Conservation (phyloP, 257 asterid species). For the Jacaranda mimosifolia region DNA sequence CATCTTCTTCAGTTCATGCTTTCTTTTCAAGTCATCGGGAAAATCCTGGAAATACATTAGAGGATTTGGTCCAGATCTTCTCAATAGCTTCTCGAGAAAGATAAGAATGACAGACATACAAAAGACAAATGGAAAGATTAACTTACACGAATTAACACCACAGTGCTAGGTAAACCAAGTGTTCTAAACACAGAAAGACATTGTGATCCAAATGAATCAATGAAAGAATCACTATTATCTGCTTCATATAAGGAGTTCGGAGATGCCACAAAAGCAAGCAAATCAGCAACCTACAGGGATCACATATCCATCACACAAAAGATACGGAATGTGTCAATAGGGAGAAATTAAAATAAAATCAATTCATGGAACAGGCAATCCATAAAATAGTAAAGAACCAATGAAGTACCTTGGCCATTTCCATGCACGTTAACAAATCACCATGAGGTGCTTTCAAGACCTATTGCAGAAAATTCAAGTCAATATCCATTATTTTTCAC, state of each 20-base stretch:
- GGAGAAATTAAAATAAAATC: not conserved
- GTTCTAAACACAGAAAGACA: slow-evolving; percentile 91
- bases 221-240: slow-evolving; percentile 48
- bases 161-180: slow-evolving; percentile 94
- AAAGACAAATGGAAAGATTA: slow-evolving; percentile 25
- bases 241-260: slow-evolving; percentile 59
- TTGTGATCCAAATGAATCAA: slow-evolving; percentile 92
- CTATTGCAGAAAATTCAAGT: slow-evolving; percentile 49
- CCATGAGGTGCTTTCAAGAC: slow-evolving; percentile 93
- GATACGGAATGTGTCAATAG: slow-evolving; percentile 1
- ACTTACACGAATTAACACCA: slow-evolving; percentile 88
- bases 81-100: slow-evolving; percentile 16
- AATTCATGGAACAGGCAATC: slow-evolving; percentile 2
- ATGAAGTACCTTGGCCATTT: slow-evolving; percentile 91
- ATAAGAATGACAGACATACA: not conserved
- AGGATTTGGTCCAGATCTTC: slow-evolving; percentile 11
- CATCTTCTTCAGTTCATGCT: slow-evolving; percentile 71
- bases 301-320: slow-evolving; percentile 20
- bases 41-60: slow-evolving; percentile 62
- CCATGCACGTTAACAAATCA: slow-evolving; percentile 88
- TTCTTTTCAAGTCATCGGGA: slow-evolving; percentile 71
- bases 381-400: slow-evolving; percentile 15
- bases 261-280: slow-evolving; percentile 96
- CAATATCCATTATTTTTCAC: slow-evolving; percentile 1
- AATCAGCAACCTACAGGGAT: slow-evolving; percentile 83